Percentiles rank a stretch among this genome's conserved stretches.
Evolutionary conservation across 257 asterid genomes (phyloP).

Genomic region (Solanum pinnatisectum): DNA sequence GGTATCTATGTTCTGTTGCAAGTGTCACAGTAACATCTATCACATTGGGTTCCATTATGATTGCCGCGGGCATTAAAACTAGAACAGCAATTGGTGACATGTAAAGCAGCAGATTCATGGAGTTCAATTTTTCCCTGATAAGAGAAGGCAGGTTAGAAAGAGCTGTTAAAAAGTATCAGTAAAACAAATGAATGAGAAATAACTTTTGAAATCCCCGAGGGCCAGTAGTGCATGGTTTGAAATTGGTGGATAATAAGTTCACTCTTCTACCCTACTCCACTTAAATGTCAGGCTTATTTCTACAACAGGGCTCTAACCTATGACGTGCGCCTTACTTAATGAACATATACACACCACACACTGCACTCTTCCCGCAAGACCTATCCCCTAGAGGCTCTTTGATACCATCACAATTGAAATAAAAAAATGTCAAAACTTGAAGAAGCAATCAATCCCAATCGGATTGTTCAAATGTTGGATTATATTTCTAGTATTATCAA

Average conservation of each 20-base stretch:
- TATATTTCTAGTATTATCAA: background rate
- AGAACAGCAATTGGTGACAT: slow-evolving; percentile 89
- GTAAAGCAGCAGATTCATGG: slow-evolving; percentile 92
- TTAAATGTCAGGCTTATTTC: background rate
- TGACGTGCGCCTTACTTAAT: background rate
- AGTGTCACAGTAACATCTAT: slow-evolving; percentile 42
- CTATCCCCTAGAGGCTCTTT: background rate
- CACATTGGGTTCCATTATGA: slow-evolving; percentile 80
- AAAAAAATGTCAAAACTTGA: background rate
- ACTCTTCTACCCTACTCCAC: background rate
- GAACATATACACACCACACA: background rate
- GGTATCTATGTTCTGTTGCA: slow-evolving; percentile 44
- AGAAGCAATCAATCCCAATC: background rate
- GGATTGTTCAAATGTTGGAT: background rate
- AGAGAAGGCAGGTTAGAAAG: background rate
- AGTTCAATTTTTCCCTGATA: slow-evolving; percentile 89
- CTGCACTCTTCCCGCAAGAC: background rate
- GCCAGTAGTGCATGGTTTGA: background rate
- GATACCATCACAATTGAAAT: background rate
- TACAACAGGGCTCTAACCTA: background rate
- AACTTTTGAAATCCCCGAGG: background rate
- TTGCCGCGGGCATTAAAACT: slow-evolving; percentile 69
- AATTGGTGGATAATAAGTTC: background rate
- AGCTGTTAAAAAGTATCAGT: background rate
- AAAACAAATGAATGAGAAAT: background rate